Evolutionary conservation across 1,139 yeast species (phyloP), one percentile per base, ranked within the genome.

Genomic region (Suhomyces bokatorum): DNA sequence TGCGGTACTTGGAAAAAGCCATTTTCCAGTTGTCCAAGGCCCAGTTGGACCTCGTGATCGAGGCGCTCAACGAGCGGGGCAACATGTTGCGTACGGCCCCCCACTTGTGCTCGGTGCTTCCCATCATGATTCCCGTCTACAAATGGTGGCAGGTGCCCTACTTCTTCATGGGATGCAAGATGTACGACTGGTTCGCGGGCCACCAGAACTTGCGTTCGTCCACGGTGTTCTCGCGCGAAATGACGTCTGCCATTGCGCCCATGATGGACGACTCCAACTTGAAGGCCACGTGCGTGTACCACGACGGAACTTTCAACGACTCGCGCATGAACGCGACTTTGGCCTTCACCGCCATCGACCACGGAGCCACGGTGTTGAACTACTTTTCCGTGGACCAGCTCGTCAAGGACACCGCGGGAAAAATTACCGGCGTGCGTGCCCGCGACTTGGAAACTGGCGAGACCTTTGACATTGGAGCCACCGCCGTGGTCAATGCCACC

Each of bases 141-240:
- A 84, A 83, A 62, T 88, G 90, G 82, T 91, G 97, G 97, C 96
- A 90, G 72, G 81, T 89, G 48, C 98, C 98, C 42, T 91, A 91
- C 73, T 90, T 87, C 73, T 91, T 87, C 73, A 83, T 81, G 39
- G 98, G 98, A 50, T 87, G 95, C 62, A 87, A 90, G 69, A 77
- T 87, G 80, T 91, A 91, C 72, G 98, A 91, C 67, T 73, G 93
- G 72, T 85, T 91, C 62, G 97, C 98, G 32, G 98, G 97, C 41
- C 73, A 77, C 53, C 95, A 89, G 66, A 89, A 89, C 70, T 77
- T 91, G 67, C 83, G 89, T 63, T 75, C 81, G 49, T 85, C 96
- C 30, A 90, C 89, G 59, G 68, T 88, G 51, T 75, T 90, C 63
- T 77, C 89, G 41, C 78, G 83, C 51, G 75, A 80, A 47, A 77